Conservation (phyloP, 345 rosid genomes). For the Pistacia integerrima region DNA sequence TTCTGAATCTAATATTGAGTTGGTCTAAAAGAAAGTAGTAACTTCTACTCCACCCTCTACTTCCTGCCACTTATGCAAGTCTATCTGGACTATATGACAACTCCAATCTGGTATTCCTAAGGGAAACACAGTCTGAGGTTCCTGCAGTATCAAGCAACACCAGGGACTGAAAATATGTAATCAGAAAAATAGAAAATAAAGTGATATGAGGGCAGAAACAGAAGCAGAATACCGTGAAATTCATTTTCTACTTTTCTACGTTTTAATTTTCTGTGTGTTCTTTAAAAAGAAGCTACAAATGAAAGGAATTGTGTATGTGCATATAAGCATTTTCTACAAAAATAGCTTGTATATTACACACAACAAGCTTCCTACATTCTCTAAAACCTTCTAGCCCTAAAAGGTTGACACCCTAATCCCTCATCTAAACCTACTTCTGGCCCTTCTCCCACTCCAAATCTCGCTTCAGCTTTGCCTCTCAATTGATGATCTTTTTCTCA, state of each 20-base stretch:
- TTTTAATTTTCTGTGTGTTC: neutral
- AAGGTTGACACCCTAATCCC: neutral
- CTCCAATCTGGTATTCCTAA: slow-evolving; percentile 10
- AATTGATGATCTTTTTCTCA: slow-evolving; percentile 3
- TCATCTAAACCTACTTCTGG: neutral
- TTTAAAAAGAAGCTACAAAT: neutral
- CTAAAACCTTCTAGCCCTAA: slow-evolving; percentile 5
- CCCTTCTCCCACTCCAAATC: slow-evolving; percentile 6
- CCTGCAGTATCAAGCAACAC: slow-evolving; percentile 27
- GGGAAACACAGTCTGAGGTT: slow-evolving; percentile 7
- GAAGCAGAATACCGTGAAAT: neutral
- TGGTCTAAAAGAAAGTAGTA: slow-evolving; percentile 19
- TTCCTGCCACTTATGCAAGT: slow-evolving; percentile 18
- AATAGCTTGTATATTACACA: neutral
- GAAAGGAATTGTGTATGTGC: neutral
- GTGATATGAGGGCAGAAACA: neutral
- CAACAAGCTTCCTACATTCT: neutral
- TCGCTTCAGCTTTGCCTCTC: slow-evolving; percentile 2
- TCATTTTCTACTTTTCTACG: neutral
- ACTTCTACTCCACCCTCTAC: slow-evolving; percentile 27
- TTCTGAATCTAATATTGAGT: slow-evolving; percentile 27
- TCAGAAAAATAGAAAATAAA: neutral
- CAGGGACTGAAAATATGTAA: slow-evolving; percentile 4
- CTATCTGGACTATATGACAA: slow-evolving; percentile 12
- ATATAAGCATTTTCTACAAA: neutral